Base-by-base conservation (phyloP, 345 rosid species). In the Citrus medica region DNA sequence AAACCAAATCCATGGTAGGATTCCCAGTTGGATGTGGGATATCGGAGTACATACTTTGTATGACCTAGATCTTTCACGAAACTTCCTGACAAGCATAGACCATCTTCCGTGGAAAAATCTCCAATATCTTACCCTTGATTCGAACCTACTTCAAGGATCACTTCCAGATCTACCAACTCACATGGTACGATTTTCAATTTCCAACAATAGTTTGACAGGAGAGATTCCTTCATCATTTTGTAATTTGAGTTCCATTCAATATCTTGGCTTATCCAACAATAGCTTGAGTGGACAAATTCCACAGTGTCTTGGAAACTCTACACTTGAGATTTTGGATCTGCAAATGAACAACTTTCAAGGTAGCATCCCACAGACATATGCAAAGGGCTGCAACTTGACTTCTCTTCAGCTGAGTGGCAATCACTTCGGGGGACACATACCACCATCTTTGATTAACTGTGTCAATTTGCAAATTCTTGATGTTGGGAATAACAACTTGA, bases 361-460 rank as follows among this genome's bases (percentile, higher is more conserved):
- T 9, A 9, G 0, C 12, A 40, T 40, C 46, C 46, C 46, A 40
- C 46, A 8, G 12, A 8, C 12, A 9, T 40, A 8, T 40, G 12
- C 3, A 40, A 9, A 8, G 0, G 19, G 32, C 14, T n/a, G 28
- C n/a, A 2, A 0, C 0, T 10, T 68, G 9, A 0, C 4, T 6
- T 9, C 0, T 40, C 53, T 68, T 4, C 1, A 6, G 1, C 33
- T 83, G 4, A 69, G 61, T 67, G 74, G 35, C 0, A 85, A 85
- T 61, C 55, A 72, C 12, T 61, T 85, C 3, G 77, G 69, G 63
- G 88, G 88, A 27, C 58, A 25, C n/a, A 1, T 51, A 14, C 84
- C 83, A 2, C 53, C 6, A 46, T 80, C 79, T 48, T 17, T 85
- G 33, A 64, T 17, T 24, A 81, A 68, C 27, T 83, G 88, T 72